A percentile compares a stretch with the other conserved stretches of the same genome.
These are phyloP conservation scores for Cryptococcus floricola DNA, from an alignment of 1,284 basidiomycete genomes.

Conservation along the genomic window DNA sequence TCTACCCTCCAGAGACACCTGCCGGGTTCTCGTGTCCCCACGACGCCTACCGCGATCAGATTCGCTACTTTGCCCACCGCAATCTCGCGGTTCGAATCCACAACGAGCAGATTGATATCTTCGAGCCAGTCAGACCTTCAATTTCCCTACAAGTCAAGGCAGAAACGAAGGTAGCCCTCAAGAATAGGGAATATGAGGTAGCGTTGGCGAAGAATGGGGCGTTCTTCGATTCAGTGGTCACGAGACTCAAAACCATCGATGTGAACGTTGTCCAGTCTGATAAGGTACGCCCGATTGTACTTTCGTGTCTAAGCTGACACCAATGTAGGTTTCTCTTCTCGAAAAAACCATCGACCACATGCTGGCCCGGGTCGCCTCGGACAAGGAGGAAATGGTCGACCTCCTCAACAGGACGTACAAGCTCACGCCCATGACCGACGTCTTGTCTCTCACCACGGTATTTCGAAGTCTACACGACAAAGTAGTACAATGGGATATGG, in stretches of 20 bases:
- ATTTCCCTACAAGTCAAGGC: constrained; percentile 77
- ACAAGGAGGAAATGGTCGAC: constrained; percentile 69
- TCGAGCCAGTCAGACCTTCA: constrained; percentile 87
- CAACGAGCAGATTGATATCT: constrained; percentile 73
- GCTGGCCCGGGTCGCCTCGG: constrained; percentile 66
- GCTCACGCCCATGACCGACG: constrained; percentile 74
- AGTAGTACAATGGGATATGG: constrained; percentile 83
- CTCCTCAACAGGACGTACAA: constrained; percentile 77
- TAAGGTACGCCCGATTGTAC: constrained; percentile 25
- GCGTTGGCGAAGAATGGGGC: constrained; percentile 67
- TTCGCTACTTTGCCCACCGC: constrained; percentile 77
- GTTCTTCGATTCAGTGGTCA: constrained; percentile 58
- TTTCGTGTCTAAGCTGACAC: not conserved
- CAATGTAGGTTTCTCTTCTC: constrained; percentile 29
- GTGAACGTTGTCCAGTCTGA: constrained; percentile 45
- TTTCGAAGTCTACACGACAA: constrained; percentile 85
- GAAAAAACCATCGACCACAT: constrained; percentile 49
- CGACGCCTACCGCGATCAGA: constrained; percentile 89
- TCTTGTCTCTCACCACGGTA: constrained; percentile 81
- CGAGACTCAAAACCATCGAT: constrained; percentile 45
- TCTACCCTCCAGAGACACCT: constrained; percentile 79
- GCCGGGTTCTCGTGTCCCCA: constrained; percentile 70
- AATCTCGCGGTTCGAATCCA: constrained; percentile 79
- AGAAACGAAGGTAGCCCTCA: constrained; percentile 79
- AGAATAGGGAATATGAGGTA: constrained; percentile 80